These are phyloP conservation scores for Eimeria maxima DNA, from an alignment of 169 alveolate genomes.

Conservation along the genomic window DNA sequence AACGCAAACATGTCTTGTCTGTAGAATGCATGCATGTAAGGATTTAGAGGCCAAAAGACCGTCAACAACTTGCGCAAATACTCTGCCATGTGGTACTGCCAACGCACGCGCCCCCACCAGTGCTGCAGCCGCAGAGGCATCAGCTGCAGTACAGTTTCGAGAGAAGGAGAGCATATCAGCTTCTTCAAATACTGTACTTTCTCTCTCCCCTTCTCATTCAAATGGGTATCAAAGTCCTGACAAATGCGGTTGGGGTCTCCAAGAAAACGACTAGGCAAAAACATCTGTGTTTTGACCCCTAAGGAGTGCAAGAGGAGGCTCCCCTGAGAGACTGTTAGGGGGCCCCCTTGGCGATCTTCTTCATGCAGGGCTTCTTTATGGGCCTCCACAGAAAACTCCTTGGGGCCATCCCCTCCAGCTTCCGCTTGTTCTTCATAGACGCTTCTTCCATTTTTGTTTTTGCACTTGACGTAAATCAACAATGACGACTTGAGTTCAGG, in stretches of 20 bases:
- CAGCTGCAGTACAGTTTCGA: conserved; percentile 40
- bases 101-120: conserved; percentile 70
- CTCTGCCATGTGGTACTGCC: conserved; percentile 79
- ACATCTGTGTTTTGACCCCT: conserved; percentile 1
- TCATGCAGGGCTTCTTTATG: neutral
- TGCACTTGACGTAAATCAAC: neutral
- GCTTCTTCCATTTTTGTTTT: neutral
- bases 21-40: conserved; percentile 43
- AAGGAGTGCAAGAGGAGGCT: neutral
- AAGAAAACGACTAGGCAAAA: conserved; percentile 41
- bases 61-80: conserved; percentile 65
- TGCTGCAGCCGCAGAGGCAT: conserved; percentile 57
- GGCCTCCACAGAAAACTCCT: neutral
- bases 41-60: conserved; percentile 54
- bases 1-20: conserved; percentile 62
- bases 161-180: conserved; percentile 4
- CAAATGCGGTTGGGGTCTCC: conserved; percentile 31
- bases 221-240: neutral
- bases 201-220: neutral
- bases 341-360: neutral
- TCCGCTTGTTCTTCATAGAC: neutral
- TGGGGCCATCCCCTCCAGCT: neutral
- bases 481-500: conserved; percentile 15
- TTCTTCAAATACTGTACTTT: neutral
- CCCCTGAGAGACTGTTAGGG: neutral